Conservation (phyloP, 306 rosid genomes). For the Urtica urens region DNA sequence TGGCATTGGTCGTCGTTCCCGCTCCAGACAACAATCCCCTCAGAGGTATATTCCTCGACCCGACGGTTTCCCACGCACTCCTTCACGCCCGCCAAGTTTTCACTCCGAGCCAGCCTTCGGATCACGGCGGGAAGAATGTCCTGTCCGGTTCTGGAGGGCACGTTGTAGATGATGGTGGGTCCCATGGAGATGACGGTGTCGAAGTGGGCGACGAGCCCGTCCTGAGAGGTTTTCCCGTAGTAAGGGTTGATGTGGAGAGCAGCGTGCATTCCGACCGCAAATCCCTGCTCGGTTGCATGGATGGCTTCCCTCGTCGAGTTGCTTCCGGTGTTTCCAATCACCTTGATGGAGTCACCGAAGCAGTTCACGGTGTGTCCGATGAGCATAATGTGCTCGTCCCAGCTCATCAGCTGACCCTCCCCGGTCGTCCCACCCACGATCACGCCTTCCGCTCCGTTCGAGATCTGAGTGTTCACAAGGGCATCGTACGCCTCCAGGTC, state of each 20-base stretch:
- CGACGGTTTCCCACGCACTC: conserved; percentile 83
- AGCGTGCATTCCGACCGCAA: conserved; percentile 97
- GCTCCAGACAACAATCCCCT: conserved; percentile 75
- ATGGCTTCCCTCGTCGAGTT: conserved; percentile 90
- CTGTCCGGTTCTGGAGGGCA: conserved; percentile 91
- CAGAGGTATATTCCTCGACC: conserved; percentile 42
- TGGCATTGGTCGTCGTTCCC: conserved; percentile 92
- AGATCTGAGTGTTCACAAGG: conserved; percentile 63
- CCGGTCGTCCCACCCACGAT: conserved; percentile 95
- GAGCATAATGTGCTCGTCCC: conserved; percentile 98
- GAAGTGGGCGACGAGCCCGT: conserved; percentile 70
- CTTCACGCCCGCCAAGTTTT: conserved; percentile 79
- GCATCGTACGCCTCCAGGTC: conserved; percentile 91
- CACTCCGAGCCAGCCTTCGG: conserved; percentile 40
- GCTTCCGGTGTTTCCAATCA: conserved; percentile 89
- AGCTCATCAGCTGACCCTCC: conserved; percentile 93
- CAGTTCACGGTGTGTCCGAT: conserved; percentile 84
- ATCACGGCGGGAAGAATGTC: conserved; percentile 81
- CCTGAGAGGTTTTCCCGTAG: conserved; percentile 80
- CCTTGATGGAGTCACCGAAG: conserved; percentile 81
- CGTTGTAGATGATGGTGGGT: conserved; percentile 79
- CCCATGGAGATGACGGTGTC: conserved; percentile 75
- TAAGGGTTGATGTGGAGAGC: conserved; percentile 98
- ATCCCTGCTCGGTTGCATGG: conserved; percentile 93
- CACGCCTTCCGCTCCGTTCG: conserved; percentile 62